These are phyloP conservation scores for Carpinus viminea DNA, from an alignment of 306 rosid species.

Conservation along the genomic window DNA sequence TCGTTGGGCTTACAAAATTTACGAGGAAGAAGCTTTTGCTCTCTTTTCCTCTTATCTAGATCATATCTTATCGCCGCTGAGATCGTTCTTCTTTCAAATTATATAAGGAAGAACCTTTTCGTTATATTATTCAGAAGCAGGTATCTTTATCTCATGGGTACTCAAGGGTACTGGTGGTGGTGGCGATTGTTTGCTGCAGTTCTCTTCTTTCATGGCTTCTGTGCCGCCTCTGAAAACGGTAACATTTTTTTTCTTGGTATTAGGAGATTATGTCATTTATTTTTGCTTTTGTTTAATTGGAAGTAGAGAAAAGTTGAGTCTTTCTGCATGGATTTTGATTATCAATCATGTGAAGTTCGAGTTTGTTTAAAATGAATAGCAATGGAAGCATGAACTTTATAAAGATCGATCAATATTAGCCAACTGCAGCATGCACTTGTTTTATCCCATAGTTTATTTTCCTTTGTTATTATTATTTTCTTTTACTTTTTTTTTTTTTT, in stretches of 20 bases:
- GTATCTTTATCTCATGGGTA: slow-evolving; percentile 15
- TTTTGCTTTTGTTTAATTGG: no score
- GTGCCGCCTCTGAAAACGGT: slow-evolving; percentile 47
- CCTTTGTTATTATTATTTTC: no score
- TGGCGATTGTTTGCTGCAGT: slow-evolving; percentile 38
- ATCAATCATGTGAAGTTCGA: not conserved
- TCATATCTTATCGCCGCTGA: slow-evolving; percentile 11
- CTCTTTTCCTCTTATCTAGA: not conserved
- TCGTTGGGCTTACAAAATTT: not conserved
- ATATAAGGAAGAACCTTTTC: not conserved
- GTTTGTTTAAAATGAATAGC: not conserved
- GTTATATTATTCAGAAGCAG: not conserved
- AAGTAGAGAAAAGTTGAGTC: not conserved
- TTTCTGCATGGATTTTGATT: not conserved
- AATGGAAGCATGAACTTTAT: not conserved
- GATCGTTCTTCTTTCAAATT: slow-evolving; percentile 1
- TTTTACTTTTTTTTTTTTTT: no score
- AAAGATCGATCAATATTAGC: not conserved
- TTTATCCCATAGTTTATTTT: no score
- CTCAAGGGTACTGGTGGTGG: slow-evolving; percentile 19
- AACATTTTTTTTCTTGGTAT: not conserved
- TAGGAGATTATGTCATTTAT: no score
- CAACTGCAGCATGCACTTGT: not conserved
- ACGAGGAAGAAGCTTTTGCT: not conserved
- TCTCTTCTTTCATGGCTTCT: slow-evolving; percentile 41